Evolutionary conservation across 2,329 filamentous ascomycete species (phyloP).

Genomic region (Xylariaceae sp.): DNA sequence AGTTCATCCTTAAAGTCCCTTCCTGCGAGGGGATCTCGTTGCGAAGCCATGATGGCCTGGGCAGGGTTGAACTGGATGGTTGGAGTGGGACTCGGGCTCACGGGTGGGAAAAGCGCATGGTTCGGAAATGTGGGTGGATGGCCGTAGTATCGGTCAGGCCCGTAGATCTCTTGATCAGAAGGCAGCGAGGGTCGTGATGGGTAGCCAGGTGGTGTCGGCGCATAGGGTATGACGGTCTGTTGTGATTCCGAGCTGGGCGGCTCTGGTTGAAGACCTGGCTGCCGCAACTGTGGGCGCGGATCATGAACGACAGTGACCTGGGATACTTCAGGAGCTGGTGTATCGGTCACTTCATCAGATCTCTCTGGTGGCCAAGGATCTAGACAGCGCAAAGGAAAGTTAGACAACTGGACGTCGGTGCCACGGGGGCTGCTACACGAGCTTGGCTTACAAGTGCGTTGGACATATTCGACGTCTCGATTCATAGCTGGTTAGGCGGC

Average conservation of each 20-base stretch:
- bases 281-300: slow-evolving; percentile 13
- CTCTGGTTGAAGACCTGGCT: slow-evolving; percentile 18
- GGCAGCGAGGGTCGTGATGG: slow-evolving; percentile 25
- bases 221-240: slow-evolving; percentile 30
- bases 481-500: slow-evolving; percentile 10
- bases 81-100: slow-evolving; percentile 11
- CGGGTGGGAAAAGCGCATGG: slow-evolving; percentile 16
- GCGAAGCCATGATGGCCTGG: slow-evolving; percentile 30
- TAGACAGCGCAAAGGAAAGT: slow-evolving; percentile 11
- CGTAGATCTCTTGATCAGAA: slow-evolving; percentile 39
- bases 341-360: slow-evolving; percentile 13
- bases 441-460: slow-evolving; percentile 11
- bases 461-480: slow-evolving; percentile 11
- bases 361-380: slow-evolving; percentile 14
- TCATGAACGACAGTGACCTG: slow-evolving; percentile 23
- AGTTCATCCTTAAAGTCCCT: slow-evolving; percentile 48
- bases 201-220: slow-evolving; percentile 35
- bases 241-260: slow-evolving; percentile 31
- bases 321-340: slow-evolving; percentile 20
- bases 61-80: slow-evolving; percentile 34
- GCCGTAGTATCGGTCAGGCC: slow-evolving; percentile 36
- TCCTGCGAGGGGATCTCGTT: slow-evolving; percentile 18
- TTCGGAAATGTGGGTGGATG: slow-evolving; percentile 24
- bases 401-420: not conserved
- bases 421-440: not conserved